Conservation (phyloP, 768 basidiomycete genomes). For the Goffeauzyma gilvescens region DNA sequence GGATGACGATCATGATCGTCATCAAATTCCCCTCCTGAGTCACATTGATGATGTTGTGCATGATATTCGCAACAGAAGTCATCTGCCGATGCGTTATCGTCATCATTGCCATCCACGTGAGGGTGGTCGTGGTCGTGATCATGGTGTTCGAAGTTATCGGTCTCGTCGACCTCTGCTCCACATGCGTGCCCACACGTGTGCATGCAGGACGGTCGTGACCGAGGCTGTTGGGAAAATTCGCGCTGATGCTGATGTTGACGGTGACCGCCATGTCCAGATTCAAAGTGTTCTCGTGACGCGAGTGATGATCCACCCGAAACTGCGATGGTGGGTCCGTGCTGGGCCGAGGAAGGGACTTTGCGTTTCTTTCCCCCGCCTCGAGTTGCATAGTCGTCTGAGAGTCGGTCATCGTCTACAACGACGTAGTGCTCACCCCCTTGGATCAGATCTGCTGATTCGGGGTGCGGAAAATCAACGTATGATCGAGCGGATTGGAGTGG, state of each 20-base stretch:
- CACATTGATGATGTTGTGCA: not conserved
- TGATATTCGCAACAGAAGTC: conserved; percentile 3
- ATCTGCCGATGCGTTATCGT: too few relatives aligned
- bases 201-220: not conserved
- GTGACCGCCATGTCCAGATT: not conserved
- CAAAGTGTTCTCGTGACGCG: not conserved
- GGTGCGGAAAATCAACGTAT: too few relatives aligned
- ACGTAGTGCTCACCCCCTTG: not conserved
- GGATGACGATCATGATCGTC: too few relatives aligned
- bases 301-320: not conserved
- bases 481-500: too few relatives aligned
- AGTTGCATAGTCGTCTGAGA: conserved; percentile 8
- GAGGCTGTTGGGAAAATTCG: too few relatives aligned
- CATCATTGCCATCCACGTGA: not conserved
- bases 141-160: not conserved
- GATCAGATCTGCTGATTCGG: conserved; percentile 1
- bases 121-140: conserved; percentile 1
- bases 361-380: conserved; percentile 14
- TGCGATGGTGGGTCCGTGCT: conserved; percentile 7
- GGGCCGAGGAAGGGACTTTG: conserved; percentile 9
- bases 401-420: conserved; percentile 9
- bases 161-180: not conserved
- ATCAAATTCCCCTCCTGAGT: too few relatives aligned
- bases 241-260: too few relatives aligned
- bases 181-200: conserved; percentile 5